phyloP scores from a whole-genome alignment of 2,329 filamentous ascomycete species.

The Neobulgaria alba region DNA sequence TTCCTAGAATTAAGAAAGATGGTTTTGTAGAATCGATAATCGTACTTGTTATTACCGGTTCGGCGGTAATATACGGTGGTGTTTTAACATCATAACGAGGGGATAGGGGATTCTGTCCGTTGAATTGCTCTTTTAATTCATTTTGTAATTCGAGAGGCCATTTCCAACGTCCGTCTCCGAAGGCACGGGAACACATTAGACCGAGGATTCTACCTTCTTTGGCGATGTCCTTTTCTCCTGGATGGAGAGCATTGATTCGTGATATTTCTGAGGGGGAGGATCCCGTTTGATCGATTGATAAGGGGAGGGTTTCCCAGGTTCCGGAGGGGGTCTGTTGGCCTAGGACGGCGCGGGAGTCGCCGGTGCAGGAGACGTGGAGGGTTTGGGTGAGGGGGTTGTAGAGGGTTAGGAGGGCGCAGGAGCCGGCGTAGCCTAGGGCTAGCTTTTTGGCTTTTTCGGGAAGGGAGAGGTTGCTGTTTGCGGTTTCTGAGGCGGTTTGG shows the following conservation, averaged over 20 bases:
- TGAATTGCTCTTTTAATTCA: constrained; percentile 2
- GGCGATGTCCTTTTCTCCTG: constrained; percentile 2
- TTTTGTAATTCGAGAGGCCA: constrained; percentile 40
- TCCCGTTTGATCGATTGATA: constrained; percentile 1
- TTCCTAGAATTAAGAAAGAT: constrained; percentile 55
- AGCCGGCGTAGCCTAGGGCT: neutral
- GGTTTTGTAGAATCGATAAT: constrained; percentile 36
- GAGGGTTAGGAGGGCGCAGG: neutral
- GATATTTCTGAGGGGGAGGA: neutral
- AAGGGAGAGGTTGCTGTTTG: neutral
- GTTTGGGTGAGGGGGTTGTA: neutral
- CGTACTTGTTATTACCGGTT: constrained; percentile 54
- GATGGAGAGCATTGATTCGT: neutral
- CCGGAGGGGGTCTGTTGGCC: neutral
- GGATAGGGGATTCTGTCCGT: neutral
- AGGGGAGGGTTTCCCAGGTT: neutral
- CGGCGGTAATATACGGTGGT: constrained; percentile 60
- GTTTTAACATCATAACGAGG: constrained; percentile 29
- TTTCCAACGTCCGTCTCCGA: constrained; percentile 63
- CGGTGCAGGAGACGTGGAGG: neutral
- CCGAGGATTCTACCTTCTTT: neutral
- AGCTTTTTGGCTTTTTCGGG: neutral
- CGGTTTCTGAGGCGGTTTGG: neutral
- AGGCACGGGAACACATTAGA: constrained; percentile 44
- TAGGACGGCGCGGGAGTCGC: constrained; percentile 1